Evolutionary conservation across 78 protist species (phyloP), one percentile per base, ranked within the genome.

Genomic region (Guillardia theta): DNA sequence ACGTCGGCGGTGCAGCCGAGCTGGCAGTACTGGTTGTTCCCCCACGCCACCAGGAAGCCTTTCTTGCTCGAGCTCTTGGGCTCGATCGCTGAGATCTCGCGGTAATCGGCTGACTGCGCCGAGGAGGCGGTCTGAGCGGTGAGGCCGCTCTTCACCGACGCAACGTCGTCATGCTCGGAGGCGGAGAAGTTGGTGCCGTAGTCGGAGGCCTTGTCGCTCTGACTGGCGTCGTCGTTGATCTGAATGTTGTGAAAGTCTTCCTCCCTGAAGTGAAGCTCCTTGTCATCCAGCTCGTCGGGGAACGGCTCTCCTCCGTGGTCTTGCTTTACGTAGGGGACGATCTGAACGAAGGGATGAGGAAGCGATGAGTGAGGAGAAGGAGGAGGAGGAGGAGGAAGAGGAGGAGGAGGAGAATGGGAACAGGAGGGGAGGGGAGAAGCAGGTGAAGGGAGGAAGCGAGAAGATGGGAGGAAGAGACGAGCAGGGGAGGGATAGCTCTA

Each of bases 251-350:
- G 70, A 0, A 24, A 0, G 4, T 58, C 58, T 19, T 50, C 41
- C 0, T 36, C 83, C 33, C 6, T 33, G 9, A 6, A 36, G 1
- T 24, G 41, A 1, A 70, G 41, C 1, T 70, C 83, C 3, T 0
- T 30, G 90, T 78, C 24, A 22, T 1, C 1, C 18, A 1, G 1
- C 90, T 78, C 90, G 3, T 78, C 53, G 15, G 90, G 90, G 48
- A 78, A 78, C 90, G 90, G 90, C 8, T 78, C 90, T 3, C 90
- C 90, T 4, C 90, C 90, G 90, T 78, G 90, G 9, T 43, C 48
- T 46, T 78, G 44, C 33, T 4, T 43, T 36, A 78, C 50, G 18
- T 8, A 78, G 41, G 90, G 45, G 37, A 9, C 15, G 33, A 78
- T n/a, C 43, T 15, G 10, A 15, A 50, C 30, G 58, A 50, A 50